phyloP scores from a whole-genome alignment of 2,329 filamentous ascomycete genomes.

The Torrubiellomyces zombiae region DNA sequence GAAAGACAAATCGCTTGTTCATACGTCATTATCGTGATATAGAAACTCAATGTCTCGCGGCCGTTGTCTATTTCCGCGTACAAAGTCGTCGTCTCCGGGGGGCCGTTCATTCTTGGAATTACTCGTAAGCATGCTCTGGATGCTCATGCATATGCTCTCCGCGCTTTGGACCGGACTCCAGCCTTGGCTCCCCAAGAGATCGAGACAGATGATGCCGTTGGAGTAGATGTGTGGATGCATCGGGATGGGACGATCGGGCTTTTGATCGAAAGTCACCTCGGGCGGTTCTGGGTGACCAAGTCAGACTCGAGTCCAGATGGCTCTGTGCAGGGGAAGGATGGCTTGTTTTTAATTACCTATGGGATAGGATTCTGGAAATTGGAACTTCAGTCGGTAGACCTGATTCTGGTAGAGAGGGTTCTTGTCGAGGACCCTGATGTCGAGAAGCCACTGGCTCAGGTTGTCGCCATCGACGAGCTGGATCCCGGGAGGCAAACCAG shows the following conservation, averaged over 20 bases:
- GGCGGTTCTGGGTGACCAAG: slow-evolving; percentile 56
- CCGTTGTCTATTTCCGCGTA: slow-evolving; percentile 58
- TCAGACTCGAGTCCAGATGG: not conserved
- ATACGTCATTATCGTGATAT: slow-evolving; percentile 80
- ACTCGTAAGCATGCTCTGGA: slow-evolving; percentile 95
- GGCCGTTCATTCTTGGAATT: slow-evolving; percentile 86
- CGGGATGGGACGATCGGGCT: slow-evolving; percentile 53
- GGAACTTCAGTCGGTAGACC: slow-evolving; percentile 73
- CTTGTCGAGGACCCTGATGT: slow-evolving; percentile 75
- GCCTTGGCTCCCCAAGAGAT: slow-evolving; percentile 71
- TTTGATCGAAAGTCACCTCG: slow-evolving; percentile 74
- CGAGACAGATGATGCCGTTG: slow-evolving; percentile 96
- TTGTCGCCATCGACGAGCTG: slow-evolving; percentile 68
- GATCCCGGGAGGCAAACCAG: slow-evolving; percentile 51
- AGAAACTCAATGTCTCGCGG: slow-evolving; percentile 84
- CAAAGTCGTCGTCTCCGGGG: slow-evolving; percentile 79
- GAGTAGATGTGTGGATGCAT: slow-evolving; percentile 97
- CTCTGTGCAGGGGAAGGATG: slow-evolving; percentile 12
- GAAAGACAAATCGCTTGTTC: too few species aligned
- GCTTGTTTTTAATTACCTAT: too few species aligned
- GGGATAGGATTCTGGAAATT: slow-evolving; percentile 69
- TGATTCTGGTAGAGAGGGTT: slow-evolving; percentile 79
- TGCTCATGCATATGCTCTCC: slow-evolving; percentile 89
- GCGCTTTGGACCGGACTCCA: slow-evolving; percentile 97
- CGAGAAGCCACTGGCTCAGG: slow-evolving; percentile 64